Base-by-base conservation (phyloP, 768 basidiomycete species). In the Russula dissimulans region DNA sequence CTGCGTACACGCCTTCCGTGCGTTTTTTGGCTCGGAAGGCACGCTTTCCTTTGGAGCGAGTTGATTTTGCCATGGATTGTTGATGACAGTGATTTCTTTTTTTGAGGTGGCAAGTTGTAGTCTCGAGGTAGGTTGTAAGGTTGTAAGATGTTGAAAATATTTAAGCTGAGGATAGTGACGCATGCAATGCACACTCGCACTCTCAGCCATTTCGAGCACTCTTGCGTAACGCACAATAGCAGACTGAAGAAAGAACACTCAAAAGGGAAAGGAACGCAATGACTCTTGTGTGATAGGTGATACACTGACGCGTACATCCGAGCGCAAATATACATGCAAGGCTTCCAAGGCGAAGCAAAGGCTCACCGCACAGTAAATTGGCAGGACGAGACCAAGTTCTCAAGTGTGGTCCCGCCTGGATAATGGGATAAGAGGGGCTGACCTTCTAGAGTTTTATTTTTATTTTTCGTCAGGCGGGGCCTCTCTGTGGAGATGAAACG, bases 21-120 rank as follows among this genome's bases (percentile, higher is more conserved):
- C 90, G 83, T 72, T 92, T 92, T 67, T 87, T 85, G 14, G 84
- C 77, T 65, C 90, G 86, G 72, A 82, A 89, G 14, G 80, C 74
- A 34, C 91, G 86, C 70, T 92, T 93, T 50, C 81, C 78, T 74
- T 93, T 93, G 7, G 89, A 89, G 68, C 91, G 78, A 43, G 82
- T 79, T 46, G 89, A 91, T 77, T 93, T 93, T 45, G 87, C 90
- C 90, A 93, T 51, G 26, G 36, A 5, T 18, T n/a, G 32, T 49
- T 43, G 56, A 29, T 46, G 38, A 42, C 38, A 11, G 22, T 36
- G 31, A 2, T 34, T 18, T 10, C 6, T n/a, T 15, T 26, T 31
- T 12, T 15, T 41, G 39, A 41, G 39, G 8, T 17, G 41, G 59
- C 22, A 32, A 12, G 36, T 29, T 41, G 52, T 39, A 32, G 46